Conservation (phyloP, 2,329 filamentous ascomycete species). For the Xylaria hypoxylon region DNA sequence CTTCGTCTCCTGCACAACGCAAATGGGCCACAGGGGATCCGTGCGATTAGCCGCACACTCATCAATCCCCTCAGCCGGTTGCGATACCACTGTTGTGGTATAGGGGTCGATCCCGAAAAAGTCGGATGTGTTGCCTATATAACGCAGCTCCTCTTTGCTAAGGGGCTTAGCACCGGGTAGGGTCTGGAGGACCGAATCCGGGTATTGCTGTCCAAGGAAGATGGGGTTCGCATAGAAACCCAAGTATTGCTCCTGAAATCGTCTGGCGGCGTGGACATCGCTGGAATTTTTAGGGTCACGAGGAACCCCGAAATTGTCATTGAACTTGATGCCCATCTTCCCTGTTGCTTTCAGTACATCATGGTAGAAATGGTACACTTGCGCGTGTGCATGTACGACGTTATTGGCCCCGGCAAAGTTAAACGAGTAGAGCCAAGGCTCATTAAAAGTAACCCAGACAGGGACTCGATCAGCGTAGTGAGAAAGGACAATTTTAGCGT, state of each 20-base stretch:
- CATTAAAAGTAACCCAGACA: conserved; percentile 66
- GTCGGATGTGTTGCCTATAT: conserved; percentile 64
- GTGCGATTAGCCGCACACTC: conserved; percentile 59
- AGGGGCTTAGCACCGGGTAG: conserved; percentile 53
- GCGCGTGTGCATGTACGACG: conserved; percentile 59
- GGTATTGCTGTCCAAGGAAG: conserved; percentile 64
- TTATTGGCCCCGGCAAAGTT: conserved; percentile 42
- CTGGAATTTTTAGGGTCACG: conserved; percentile 53
- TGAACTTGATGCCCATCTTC: conserved; percentile 62
- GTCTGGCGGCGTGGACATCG: conserved; percentile 59
- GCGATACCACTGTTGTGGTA: conserved; percentile 63
- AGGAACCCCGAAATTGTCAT: conserved; percentile 63
- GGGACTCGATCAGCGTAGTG: conserved; percentile 64
- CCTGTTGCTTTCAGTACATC: conserved; percentile 64
- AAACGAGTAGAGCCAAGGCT: conserved; percentile 51
- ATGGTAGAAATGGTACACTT: conserved; percentile 65
- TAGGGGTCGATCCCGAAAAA: conserved; percentile 70
- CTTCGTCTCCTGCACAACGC: conserved; percentile 60
- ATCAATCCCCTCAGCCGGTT: conserved; percentile 59
- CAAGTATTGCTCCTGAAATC: conserved; percentile 61
- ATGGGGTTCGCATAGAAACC: conserved; percentile 65
- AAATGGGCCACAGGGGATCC: conserved; percentile 62
- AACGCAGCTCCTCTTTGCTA: conserved; percentile 57
- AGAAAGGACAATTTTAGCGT: conserved; percentile 63
- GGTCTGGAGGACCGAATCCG: conserved; percentile 59